Evolutionary conservation across 129 eudicot genomes (phyloP).

Genomic region (Saposhnikovia divaricata): DNA sequence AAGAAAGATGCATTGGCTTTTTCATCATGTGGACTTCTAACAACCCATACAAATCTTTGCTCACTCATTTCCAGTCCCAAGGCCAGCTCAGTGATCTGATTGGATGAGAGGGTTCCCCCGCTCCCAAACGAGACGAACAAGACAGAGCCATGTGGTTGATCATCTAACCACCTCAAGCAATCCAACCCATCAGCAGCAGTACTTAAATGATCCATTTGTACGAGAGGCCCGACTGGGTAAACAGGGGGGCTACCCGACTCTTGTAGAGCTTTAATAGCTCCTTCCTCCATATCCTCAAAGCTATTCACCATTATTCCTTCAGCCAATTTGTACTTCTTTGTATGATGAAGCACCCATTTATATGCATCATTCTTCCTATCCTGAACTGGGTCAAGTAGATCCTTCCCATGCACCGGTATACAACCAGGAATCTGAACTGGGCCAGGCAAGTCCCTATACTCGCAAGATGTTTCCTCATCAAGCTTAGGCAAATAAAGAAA

Average conservation of each 20-base stretch:
- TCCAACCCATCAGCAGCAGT: not conserved
- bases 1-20: constrained; percentile 13
- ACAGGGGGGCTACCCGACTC: constrained; percentile 18
- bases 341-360: constrained; percentile 15
- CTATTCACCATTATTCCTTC: constrained; percentile 38
- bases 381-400: constrained; percentile 25
- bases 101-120: constrained; percentile 26
- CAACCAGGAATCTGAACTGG: constrained; percentile 35
- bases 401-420: constrained; percentile 24
- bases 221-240: constrained; percentile 38
- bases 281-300: constrained; percentile 33
- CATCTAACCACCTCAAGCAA: constrained; percentile 22
- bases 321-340: constrained; percentile 17
- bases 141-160: constrained; percentile 29
- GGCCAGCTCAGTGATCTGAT: constrained; percentile 28
- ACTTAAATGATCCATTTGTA: constrained; percentile 2
- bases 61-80: constrained; percentile 30
- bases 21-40: constrained; percentile 19
- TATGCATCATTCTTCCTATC: constrained; percentile 23
- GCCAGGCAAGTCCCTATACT: constrained; percentile 19
- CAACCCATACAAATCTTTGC: constrained; percentile 36
- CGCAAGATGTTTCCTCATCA: constrained; percentile 13
- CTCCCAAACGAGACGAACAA: constrained; percentile 30
- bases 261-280: constrained; percentile 18
- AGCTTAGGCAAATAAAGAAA: constrained; percentile 19